Evolutionary conservation across 2,329 filamentous ascomycete species (phyloP).

Genomic region (Hysterium pulicare): DNA sequence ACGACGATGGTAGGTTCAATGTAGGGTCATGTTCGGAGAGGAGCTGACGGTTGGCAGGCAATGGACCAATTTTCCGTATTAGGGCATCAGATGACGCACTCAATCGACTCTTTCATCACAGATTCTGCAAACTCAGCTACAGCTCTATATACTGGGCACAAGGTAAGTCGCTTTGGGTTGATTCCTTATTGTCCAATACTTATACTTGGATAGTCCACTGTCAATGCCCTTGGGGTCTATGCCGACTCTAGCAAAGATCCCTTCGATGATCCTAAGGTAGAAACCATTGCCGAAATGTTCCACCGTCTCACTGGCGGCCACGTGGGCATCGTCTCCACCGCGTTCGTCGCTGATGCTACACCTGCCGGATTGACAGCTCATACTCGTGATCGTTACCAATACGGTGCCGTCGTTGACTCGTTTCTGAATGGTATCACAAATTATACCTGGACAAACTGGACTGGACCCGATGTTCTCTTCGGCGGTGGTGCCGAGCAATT

Average conservation of each 20-base stretch:
- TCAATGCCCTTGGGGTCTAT: constrained; percentile 80
- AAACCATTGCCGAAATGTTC: constrained; percentile 77
- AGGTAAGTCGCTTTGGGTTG: no score
- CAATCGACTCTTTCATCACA: constrained; percentile 79
- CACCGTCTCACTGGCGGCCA: constrained; percentile 63
- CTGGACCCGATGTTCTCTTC: constrained; percentile 76
- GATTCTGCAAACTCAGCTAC: constrained; percentile 83
- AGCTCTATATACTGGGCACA: constrained; percentile 78
- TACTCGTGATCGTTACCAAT: constrained; percentile 65
- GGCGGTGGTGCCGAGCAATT: constrained; percentile 83
- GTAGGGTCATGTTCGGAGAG: not conserved
- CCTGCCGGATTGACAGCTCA: constrained; percentile 62
- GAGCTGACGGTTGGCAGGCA: constrained; percentile 29
- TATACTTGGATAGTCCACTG: no score
- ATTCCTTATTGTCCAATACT: no score
- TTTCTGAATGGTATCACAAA: constrained; percentile 73
- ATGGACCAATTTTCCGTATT: constrained; percentile 83
- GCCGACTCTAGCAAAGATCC: constrained; percentile 69
- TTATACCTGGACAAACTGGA: constrained; percentile 74
- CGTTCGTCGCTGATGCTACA: constrained; percentile 76
- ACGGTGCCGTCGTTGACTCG: constrained; percentile 71
- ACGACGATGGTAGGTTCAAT: constrained; percentile 51
- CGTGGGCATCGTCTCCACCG: constrained; percentile 69
- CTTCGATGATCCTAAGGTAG: constrained; percentile 83
- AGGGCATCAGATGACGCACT: constrained; percentile 86